These are phyloP conservation scores for Waitea zeae DNA, from an alignment of 1,284 basidiomycete species.

Conservation along the genomic window DNA sequence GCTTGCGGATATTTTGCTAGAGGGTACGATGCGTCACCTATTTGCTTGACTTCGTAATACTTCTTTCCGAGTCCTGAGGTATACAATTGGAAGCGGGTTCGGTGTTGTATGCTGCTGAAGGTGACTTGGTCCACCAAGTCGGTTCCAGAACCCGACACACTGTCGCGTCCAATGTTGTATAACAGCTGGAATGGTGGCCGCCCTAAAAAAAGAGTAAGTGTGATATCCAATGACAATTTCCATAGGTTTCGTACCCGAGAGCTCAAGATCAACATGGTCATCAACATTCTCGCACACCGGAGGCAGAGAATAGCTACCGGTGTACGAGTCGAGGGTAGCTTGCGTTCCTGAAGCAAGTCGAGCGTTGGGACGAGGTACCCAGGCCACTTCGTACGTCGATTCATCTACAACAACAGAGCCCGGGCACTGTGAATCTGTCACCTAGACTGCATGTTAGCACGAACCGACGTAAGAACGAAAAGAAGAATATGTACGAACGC, in stretches of 20 bases:
- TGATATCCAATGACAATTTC: neutral
- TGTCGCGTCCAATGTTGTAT: constrained; percentile 58
- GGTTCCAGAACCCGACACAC: constrained; percentile 38
- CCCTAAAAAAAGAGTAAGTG: constrained; percentile 22
- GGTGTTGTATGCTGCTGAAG: constrained; percentile 75
- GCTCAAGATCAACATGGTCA: constrained; percentile 65
- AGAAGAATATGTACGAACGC: constrained; percentile 22
- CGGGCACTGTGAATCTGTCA: constrained; percentile 73
- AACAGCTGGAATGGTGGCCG: constrained; percentile 75
- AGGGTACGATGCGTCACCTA: constrained; percentile 81
- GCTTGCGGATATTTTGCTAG: constrained; percentile 40
- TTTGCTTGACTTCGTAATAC: constrained; percentile 77
- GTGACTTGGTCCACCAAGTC: constrained; percentile 52
- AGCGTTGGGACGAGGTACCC: constrained; percentile 57
- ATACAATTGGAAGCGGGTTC: constrained; percentile 71
- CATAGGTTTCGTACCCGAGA: constrained; percentile 36
- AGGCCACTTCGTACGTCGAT: constrained; percentile 54
- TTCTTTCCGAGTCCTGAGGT: constrained; percentile 69
- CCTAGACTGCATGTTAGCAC: constrained; percentile 19
- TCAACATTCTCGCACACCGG: constrained; percentile 70
- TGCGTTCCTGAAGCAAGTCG: constrained; percentile 36
- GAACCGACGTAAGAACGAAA: neutral
- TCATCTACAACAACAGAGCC: constrained; percentile 49
- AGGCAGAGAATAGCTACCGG: constrained; percentile 51
- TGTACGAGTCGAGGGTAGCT: constrained; percentile 35